Base-by-base conservation (phyloP, 2,329 filamentous ascomycete genomes). In the Lomentospora prolificans region DNA sequence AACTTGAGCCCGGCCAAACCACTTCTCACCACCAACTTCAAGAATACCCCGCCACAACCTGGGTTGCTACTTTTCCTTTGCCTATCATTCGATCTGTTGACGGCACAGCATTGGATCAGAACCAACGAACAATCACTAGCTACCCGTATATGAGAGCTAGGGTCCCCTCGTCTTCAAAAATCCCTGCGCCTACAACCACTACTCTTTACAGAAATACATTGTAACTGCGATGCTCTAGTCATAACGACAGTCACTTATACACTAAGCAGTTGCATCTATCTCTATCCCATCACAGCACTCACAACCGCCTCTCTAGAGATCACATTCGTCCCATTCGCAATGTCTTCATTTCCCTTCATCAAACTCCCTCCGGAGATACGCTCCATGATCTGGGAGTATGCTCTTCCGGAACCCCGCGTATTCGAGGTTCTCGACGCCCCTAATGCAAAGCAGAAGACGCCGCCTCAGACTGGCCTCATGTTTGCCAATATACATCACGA, bases 391-490 rank as follows among this genome's bases (percentile, higher is more conserved):
- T 77, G 74, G 74, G 67, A 69, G 39, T 70, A 70, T 58, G 69
- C 73, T 1, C 67, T 76, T 30, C 74, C 74, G 1, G 71, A 74
- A 33, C 58, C 70, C 2, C 70, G 74, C 36, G 73, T 75, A 3
- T 75, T 73, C 61, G 74, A 76, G 60, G 68, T 76, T 8, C 65
- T 76, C 58, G 74, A 76, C 58, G 71, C 72, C 12, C 73, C 74
- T 12, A 69, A 68, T 58, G 67, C 72, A 10, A 67, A 65, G 54
- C 69, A 70, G 36, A 67, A 69, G 48, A 71, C 70, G 24, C 65
- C 66, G 3, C 66, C 73, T 2, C 50, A 57, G 14, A 46, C 17
- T 5, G 55, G 55, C n/a, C 64, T 77, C 39, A 72, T 74, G 69
- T 77, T 76, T 59, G 73, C 73, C 55, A 75, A 76, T 57, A 63